A percentile compares a stretch with the other conserved stretches of the same genome.
Conservation (phyloP, 331 rosid species). For the Quercus lobata region DNA sequence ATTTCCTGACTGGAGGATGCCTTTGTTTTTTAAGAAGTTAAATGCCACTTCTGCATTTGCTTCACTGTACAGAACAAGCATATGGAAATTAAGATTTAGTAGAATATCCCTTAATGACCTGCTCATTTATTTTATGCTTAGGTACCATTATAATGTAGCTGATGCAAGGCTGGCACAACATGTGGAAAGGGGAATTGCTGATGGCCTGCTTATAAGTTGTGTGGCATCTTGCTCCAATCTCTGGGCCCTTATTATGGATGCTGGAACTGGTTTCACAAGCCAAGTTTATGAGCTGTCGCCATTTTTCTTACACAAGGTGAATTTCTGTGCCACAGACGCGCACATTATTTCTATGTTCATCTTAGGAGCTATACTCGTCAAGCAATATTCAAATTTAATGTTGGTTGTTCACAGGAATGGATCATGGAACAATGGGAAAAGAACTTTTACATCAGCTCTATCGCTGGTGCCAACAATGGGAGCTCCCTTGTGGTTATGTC, state of each 20-base stretch:
- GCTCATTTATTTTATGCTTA: conserved; percentile 15
- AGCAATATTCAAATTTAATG: neutral
- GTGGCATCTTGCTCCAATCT: conserved; percentile 89
- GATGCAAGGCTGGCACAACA: conserved; percentile 82
- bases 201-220: conserved; percentile 86
- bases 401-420: conserved; percentile 63
- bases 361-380: neutral
- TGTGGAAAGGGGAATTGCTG: conserved; percentile 90
- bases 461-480: conserved; percentile 81
- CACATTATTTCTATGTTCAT: neutral
- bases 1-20: neutral
- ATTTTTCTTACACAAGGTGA: conserved; percentile 82
- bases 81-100: neutral
- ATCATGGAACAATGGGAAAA: conserved; percentile 98
- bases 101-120: neutral
- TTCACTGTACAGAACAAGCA: neutral
- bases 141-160: conserved; percentile 95
- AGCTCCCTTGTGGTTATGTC: conserved; percentile 97
- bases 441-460: conserved; percentile 82
- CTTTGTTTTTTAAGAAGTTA: neutral
- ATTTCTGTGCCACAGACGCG: neutral
- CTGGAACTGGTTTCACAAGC: conserved; percentile 77
- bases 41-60: neutral
- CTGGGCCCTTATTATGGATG: conserved; percentile 99
- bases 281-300: conserved; percentile 89